These are phyloP conservation scores for Ramicandelaber brevisporus DNA, from an alignment of 192 early-diverging fungal species.

Conservation along the genomic window DNA sequence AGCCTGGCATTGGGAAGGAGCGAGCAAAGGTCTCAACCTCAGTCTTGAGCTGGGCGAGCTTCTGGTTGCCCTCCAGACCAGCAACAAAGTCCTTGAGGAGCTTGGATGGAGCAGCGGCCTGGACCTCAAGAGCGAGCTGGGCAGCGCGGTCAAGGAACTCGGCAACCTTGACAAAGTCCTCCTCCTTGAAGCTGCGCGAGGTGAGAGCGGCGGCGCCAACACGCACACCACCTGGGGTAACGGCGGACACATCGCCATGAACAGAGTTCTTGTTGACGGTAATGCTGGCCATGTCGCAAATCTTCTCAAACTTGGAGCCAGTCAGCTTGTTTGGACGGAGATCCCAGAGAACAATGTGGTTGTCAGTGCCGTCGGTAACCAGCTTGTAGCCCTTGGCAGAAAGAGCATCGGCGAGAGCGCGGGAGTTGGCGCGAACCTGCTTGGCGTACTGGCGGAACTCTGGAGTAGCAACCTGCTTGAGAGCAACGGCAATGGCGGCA, in stretches of 20 bases:
- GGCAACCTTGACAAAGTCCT: slow-evolving; percentile 87
- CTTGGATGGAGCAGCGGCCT: slow-evolving; percentile 64
- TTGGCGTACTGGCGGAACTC: slow-evolving; percentile 84
- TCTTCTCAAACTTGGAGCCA: slow-evolving; percentile 95
- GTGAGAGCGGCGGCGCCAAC: slow-evolving; percentile 88
- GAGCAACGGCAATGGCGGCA: slow-evolving; percentile 86
- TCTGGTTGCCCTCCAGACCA: slow-evolving; percentile 44
- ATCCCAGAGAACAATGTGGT: slow-evolving; percentile 98
- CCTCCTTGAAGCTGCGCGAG: slow-evolving; percentile 85
- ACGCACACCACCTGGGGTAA: slow-evolving; percentile 94
- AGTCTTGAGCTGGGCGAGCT: slow-evolving; percentile 55
- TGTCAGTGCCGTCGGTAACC: slow-evolving; percentile 86
- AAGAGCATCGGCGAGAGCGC: slow-evolving; percentile 56
- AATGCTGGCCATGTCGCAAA: slow-evolving; percentile 93
- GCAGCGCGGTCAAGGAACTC: slow-evolving; percentile 90
- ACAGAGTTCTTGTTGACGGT: slow-evolving; percentile 99
- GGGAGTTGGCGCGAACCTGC: slow-evolving; percentile 88
- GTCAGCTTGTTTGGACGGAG: slow-evolving; percentile 74
- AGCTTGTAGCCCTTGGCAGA: slow-evolving; percentile 71
- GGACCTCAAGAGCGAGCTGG: slow-evolving; percentile 66
- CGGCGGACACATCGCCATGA: slow-evolving; percentile 82
- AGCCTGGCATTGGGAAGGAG: slow-evolving; percentile 95
- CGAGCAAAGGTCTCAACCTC: slow-evolving; percentile 84
- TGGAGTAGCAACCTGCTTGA: slow-evolving; percentile 88
- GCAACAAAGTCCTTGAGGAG: slow-evolving; percentile 95